Base-by-base conservation (phyloP, 345 rosid genomes). In the Gossypium herbaceum region DNA sequence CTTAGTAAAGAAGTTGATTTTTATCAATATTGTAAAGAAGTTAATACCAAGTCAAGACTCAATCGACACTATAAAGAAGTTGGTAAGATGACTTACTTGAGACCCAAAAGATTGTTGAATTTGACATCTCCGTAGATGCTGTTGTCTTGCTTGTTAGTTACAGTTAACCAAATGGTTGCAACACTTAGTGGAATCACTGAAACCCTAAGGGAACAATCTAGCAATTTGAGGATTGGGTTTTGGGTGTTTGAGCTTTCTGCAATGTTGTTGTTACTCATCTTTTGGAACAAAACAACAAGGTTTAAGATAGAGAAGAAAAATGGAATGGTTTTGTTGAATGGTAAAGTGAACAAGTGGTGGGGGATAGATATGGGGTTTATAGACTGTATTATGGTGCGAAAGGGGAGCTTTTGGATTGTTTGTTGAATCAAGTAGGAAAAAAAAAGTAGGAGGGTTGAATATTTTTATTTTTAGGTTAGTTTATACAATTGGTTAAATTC, bases 101-200 rank as follows among this genome's bases (percentile, higher is more conserved):
- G 93, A 67, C 96, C 97, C 68, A 77, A 34, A 77, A 95, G 78
- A 73, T 85, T 81, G 80, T 52, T 81, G 88, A 73, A 89, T 73
- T 84, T 81, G 25, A 93, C 22, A 17, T 63, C 71, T 29, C 97
- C 98, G 75, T 81, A 92, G 81, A 61, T 82, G 86, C 77, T 76
- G 78, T 88, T 88, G 15, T 85, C 84, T 60, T 91, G 90, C 44
- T 81, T 86, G 76, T 87, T 89, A 25, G 97, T 88, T 43, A 86
- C 89, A 63, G 92, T 90, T 72, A 95, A 71, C 92, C 96, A 93
- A 45, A 95, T 83, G 81, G 94, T 77, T 71, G 86, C 92, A 78
- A 80, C 82, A 80, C 92, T 87, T 0, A 93, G 87, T 72, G 98
- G 99, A 78, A 95, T 72, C n/a, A 86, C 91, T 65, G 82, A 85